Conservation (phyloP, 2,329 filamentous ascomycete genomes). For the Stachybotrys chlorohalonatus region DNA sequence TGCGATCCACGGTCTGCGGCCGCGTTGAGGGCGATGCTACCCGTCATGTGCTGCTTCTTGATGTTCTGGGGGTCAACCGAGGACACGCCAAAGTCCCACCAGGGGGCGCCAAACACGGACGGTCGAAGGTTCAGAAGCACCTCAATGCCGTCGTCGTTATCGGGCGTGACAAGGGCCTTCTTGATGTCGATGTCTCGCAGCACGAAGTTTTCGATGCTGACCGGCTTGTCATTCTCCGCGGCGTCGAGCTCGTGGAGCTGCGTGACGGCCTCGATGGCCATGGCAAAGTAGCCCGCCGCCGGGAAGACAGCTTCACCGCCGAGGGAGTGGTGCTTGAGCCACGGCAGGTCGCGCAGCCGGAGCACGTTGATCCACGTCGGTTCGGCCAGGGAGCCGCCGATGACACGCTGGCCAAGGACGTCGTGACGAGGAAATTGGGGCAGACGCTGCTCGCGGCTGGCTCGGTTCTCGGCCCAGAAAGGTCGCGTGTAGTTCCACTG, state of each 20-base stretch:
- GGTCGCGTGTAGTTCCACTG: constrained; percentile 19
- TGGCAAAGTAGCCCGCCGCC: constrained; percentile 29
- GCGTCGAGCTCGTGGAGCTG: constrained; percentile 4
- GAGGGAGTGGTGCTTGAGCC: constrained; percentile 46
- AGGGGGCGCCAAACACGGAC: constrained; percentile 4
- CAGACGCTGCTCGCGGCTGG: constrained; percentile 25
- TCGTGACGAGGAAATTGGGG: constrained; percentile 27
- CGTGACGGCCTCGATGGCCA: constrained; percentile 30
- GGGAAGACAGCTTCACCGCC: constrained; percentile 39
- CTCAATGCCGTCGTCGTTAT: constrained; percentile 18
- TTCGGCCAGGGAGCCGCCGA: constrained; percentile 12
- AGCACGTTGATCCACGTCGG: constrained; percentile 37
- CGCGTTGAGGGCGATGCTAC: constrained; percentile 13
- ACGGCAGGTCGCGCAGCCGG: constrained; percentile 37
- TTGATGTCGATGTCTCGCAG: constrained; percentile 19
- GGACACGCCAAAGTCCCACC: constrained; percentile 20
- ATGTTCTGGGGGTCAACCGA: constrained; percentile 10
- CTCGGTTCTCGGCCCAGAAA: constrained; percentile 16
- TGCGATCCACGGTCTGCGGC: neutral
- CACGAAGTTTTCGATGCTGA: constrained; percentile 5
- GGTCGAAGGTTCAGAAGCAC: constrained; percentile 6
- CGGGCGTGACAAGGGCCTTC: constrained; percentile 17
- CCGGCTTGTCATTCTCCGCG: neutral
- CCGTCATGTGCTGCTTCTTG: constrained; percentile 15
- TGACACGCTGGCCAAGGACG: constrained; percentile 27